A percentile compares a stretch with the other conserved stretches of the same genome.
These are phyloP conservation scores for Arabidopsis hybrid DNA, from an alignment of 441 rosid species.

Conservation along the genomic window DNA sequence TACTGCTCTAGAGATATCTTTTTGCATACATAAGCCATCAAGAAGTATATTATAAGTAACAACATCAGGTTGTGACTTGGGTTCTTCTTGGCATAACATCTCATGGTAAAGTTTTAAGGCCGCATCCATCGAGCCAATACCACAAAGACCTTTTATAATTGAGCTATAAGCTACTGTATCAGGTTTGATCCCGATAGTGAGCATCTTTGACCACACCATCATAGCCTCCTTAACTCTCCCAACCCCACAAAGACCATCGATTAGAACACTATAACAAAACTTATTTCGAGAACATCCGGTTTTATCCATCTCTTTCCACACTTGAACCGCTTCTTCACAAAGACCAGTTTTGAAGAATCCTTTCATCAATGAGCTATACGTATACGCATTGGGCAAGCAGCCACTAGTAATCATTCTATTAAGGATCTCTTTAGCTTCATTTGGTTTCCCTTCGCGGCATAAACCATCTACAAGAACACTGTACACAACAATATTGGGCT, in stretches of 20 bases:
- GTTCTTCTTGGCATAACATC: constrained; percentile 78
- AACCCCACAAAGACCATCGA: constrained; percentile 78
- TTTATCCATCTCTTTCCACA: constrained; percentile 76
- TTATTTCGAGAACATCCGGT: constrained; percentile 50
- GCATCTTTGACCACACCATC: constrained; percentile 82
- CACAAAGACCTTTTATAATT: constrained; percentile 80
- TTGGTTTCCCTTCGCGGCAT: constrained; percentile 69
- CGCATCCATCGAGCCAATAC: constrained; percentile 59
- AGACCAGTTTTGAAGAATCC: constrained; percentile 73
- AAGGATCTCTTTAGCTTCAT: constrained; percentile 70
- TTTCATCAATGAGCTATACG: constrained; percentile 90
- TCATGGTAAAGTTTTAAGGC: constrained; percentile 81
- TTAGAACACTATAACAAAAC: constrained; percentile 79
- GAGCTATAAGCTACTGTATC: constrained; percentile 86
- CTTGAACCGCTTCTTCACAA: constrained; percentile 67
- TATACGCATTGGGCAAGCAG: constrained; percentile 75
- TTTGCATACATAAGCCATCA: constrained; percentile 70
- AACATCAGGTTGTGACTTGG: constrained; percentile 81
- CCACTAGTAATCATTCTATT: constrained; percentile 64
- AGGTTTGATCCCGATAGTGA: constrained; percentile 71
- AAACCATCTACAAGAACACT: constrained; percentile 82
- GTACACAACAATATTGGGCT: constrained; percentile 67
- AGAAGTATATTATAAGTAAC: constrained; percentile 86
- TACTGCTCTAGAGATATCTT: constrained; percentile 68
- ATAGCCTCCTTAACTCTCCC: constrained; percentile 72